Evolutionary conservation across 306 rosid genomes (phyloP), one percentile per base, ranked within the genome.

Genomic region (Notholithocarpus densiflorus): DNA sequence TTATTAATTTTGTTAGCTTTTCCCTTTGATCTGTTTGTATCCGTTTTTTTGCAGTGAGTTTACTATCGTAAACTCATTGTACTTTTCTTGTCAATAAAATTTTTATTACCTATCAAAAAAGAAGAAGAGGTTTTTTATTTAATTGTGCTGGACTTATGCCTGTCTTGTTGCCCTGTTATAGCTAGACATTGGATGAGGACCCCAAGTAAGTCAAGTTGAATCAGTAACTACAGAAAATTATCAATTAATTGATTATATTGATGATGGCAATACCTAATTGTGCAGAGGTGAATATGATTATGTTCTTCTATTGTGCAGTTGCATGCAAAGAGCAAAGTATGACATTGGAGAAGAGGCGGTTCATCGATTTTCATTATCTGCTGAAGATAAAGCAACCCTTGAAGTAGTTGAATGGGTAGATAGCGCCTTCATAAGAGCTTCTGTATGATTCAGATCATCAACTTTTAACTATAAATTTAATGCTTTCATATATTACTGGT

Each of bases 401-500:
- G 98, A 92, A 86, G 89, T 95, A 88, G 98, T 95, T 75, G 98
- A 95, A 85, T 95, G 98, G 98, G 98, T 95, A 62, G 98, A 95
- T 77, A 75, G 89, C 80, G 95, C 98, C 81, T 91, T 91, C 89
- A 89, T 84, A 86, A 86, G 75, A 88, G 61, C 88, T 83, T 91
- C 94, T 57, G 97, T 95, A 92, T 82, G 94, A 80, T 84, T 80
- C 81, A 15, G 34, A 78, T 84, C 85, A 65, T 82, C 61, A 23
- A 81, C 54, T 69, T 75, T 73, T 29, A 57, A 81, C 52, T 43
- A 18, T 64, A 83, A 75, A 56, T 69, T 82, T 79, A 62, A 74
- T 73, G 72, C 77, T 84, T 65, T 81, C 73, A 29, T 75, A 54
- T 78, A 56, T 32, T 70, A 62, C n/a, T 81, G 80, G 19, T 60